Evolutionary conservation across 2,329 filamentous ascomycete genomes (phyloP), one percentile per base, ranked within the genome.

Genomic region (Claviceps paspali): DNA sequence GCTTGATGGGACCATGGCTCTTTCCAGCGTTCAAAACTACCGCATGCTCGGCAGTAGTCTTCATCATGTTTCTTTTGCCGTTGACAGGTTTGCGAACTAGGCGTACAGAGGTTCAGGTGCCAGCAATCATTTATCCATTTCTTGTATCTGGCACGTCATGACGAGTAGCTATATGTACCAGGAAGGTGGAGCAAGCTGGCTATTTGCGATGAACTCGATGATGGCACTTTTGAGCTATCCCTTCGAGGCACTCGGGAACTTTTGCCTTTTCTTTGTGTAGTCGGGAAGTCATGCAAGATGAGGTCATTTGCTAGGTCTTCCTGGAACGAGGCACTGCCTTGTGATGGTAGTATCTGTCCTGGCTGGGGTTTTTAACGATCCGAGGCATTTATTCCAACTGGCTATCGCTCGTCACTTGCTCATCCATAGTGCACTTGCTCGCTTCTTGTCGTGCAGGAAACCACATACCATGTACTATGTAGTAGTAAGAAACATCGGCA

Each of bases 11-110:
- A 36, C n/a, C 11, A 11, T 15, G 7, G 26, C 24, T 33, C 33
- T 22, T 33, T 19, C 22, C 24, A 26, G 24, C 22, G 12, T n/a
- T 33, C 26, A 18, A 29, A 19, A 19, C 14, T 18, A 19, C n/a
- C 17, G 17, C 11, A 8, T 10, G n/a, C 7, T 21, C 31, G 31
- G 10, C 11, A 38, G 26, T 28, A 31, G n/a, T 15, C 17, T 19
- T n/a, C 43, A 51, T 41, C 42, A 49, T 40, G 45, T 14, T 24
- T n/a, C 38, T 42, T 46, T 49, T 41, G 38, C 34, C 26, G 5
- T 33, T 17, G 5, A 24, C 22, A 17, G 14, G 47, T 43, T 41
- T 41, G 36, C 39, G 39, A 35, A n/a, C n/a, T 12, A 35, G 35
- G 39, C 39, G 39, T 41, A 31, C 22, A 26, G 29, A 31, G 35